A percentile compares a stretch with the other conserved stretches of the same genome.
These are phyloP conservation scores for Yarrowia divulgata DNA, from an alignment of 805 yeast species.

Conservation along the genomic window DNA sequence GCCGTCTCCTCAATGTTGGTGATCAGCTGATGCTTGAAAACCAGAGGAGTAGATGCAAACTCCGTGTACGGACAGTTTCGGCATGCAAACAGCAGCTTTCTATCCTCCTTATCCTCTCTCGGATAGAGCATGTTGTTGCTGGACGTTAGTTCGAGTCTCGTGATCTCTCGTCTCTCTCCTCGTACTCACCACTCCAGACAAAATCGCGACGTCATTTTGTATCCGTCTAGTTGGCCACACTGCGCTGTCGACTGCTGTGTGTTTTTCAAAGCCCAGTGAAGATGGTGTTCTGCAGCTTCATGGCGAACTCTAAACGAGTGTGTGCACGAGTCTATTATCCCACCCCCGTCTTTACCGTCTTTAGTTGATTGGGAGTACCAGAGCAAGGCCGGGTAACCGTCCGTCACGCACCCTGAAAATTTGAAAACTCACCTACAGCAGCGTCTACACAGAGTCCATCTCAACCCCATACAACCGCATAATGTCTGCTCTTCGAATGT, in stretches of 20 bases:
- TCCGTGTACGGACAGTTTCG: slow-evolving; percentile 95
- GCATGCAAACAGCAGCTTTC: slow-evolving; percentile 84
- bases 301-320: slow-evolving; percentile 5
- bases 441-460: slow-evolving; percentile 29
- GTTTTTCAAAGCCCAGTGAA: slow-evolving; percentile 27
- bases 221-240: not conserved
- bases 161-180: not conserved
- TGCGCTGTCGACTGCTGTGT: slow-evolving; percentile 16
- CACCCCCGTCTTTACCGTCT: not conserved
- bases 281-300: slow-evolving; percentile 27
- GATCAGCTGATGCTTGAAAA: slow-evolving; percentile 87
- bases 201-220: slow-evolving; percentile 74
- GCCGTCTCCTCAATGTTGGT: slow-evolving; percentile 93
- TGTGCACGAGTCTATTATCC: not conserved
- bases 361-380: not conserved
- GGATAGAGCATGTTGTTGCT: slow-evolving; percentile 98
- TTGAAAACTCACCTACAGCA: slow-evolving; percentile 27
- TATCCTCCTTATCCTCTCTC: slow-evolving; percentile 84
- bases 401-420: slow-evolving; percentile 24
- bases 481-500: slow-evolving; percentile 40
- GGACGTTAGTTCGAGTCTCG: not conserved
- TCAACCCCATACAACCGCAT: slow-evolving; percentile 31
- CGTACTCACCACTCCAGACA: slow-evolving; percentile 77
- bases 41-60: slow-evolving; percentile 84
- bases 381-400: slow-evolving; percentile 38